A percentile compares a stretch with the other conserved stretches of the same genome.
phyloP scores from a whole-genome alignment of 805 yeast genomes.

The Nakazawaea anatomiae region DNA sequence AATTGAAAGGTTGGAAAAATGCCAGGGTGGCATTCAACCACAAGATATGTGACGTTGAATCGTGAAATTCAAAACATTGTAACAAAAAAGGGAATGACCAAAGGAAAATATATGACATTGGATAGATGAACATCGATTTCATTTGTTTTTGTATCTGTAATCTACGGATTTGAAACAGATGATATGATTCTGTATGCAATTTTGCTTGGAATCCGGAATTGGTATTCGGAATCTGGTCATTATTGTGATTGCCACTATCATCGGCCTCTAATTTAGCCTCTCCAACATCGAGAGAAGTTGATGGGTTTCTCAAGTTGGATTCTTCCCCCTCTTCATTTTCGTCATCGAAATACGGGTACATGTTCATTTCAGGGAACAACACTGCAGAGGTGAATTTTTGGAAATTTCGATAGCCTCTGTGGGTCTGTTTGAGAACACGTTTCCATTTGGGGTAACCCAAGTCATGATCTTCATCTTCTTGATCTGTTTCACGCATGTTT shows the following conservation, averaged over 20 bases:
- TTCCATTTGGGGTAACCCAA: not conserved
- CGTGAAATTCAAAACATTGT: slow-evolving; percentile 46
- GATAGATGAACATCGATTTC: slow-evolving; percentile 76
- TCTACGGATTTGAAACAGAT: slow-evolving; percentile 56
- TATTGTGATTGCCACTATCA: not conserved
- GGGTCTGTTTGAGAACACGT: not conserved
- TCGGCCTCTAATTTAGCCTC: not conserved
- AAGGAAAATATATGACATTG: slow-evolving; percentile 69
- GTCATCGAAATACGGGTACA: slow-evolving; percentile 2
- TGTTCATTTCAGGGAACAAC: slow-evolving; percentile 9
- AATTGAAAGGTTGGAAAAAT: slow-evolving; percentile 74
- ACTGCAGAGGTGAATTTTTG: not conserved
- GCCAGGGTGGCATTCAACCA: slow-evolving; percentile 69
- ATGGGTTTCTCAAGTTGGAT: no score
- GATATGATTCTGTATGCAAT: slow-evolving; percentile 58
- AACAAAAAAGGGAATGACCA: slow-evolving; percentile 80
- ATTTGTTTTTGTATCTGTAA: slow-evolving; percentile 68
- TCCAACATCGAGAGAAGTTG: not conserved
- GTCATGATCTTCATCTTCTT: not conserved
- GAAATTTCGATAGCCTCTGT: not conserved
- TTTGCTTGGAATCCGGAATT: not conserved
- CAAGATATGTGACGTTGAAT: slow-evolving; percentile 36
- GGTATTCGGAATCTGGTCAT: not conserved
- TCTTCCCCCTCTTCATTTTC: not conserved
- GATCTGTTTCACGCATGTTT: not conserved